A percentile compares a stretch with the other conserved stretches of the same genome.
Conservation (phyloP, 208 protist genomes). For the Borovskyia barvae region DNA sequence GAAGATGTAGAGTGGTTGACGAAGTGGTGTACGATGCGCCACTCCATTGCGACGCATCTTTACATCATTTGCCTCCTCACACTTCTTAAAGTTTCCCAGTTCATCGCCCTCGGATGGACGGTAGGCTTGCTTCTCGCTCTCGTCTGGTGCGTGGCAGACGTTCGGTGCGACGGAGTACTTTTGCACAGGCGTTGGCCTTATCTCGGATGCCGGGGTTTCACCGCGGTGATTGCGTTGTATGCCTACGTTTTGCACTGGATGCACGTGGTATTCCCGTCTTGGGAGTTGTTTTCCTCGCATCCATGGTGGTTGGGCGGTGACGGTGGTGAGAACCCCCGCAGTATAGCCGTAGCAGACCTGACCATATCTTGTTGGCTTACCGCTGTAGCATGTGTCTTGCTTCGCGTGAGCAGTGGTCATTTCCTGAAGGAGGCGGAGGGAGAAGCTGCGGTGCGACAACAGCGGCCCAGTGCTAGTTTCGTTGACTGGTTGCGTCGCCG, state of each 20-base stretch:
- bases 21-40: neutral
- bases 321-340: neutral
- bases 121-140: conserved; percentile 2
- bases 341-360: neutral
- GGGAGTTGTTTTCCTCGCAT: neutral
- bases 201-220: neutral
- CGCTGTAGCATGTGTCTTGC: conserved; percentile 11
- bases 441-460: neutral
- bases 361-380: conserved; percentile 2
- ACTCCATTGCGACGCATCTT: conserved; percentile 12
- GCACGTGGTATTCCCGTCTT: conserved; percentile 9
- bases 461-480: conserved; percentile 7
- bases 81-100: conserved; percentile 9
- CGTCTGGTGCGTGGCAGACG: conserved; percentile 13
- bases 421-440: too few species aligned
- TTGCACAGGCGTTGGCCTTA: conserved; percentile 15
- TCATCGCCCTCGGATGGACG: conserved; percentile 8
- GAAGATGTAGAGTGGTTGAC: neutral
- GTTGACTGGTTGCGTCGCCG: conserved; percentile 13
- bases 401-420: conserved; percentile 23
- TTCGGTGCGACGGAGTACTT: conserved; percentile 19
- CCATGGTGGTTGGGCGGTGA: conserved; percentile 16
- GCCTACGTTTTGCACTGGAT: conserved; percentile 15
- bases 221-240: conserved; percentile 1
- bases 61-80: conserved; percentile 13